A percentile compares a stretch with the other conserved stretches of the same genome.
Conservation (phyloP, 2,329 filamentous ascomycete genomes). For the Byssoonygena ceratinophila region DNA sequence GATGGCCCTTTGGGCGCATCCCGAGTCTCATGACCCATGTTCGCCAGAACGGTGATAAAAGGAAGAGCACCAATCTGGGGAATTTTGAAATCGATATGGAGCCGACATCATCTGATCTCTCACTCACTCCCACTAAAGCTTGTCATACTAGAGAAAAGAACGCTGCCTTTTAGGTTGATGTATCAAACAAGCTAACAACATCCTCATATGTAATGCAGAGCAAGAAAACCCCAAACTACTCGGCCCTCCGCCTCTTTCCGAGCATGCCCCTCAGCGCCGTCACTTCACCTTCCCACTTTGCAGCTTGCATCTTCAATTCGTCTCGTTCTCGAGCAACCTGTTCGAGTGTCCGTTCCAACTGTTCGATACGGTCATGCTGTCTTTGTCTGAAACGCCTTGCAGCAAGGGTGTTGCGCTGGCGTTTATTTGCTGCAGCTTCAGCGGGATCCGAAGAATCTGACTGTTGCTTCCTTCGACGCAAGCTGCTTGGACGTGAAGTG, state of each 20-base stretch:
- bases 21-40: background rate
- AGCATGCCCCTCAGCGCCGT: conserved; percentile 48
- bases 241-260: conserved; percentile 1
- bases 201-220: background rate
- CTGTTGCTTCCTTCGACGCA: conserved; percentile 7
- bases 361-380: conserved; percentile 54
- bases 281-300: conserved; percentile 55
- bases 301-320: conserved; percentile 51
- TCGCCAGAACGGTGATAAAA: conserved; percentile 3
- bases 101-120: conserved; percentile 13
- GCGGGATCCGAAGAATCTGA: background rate
- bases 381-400: conserved; percentile 62
- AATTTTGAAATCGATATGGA: conserved; percentile 1
- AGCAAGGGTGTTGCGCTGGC: conserved; percentile 59
- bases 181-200: background rate
- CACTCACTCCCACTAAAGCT: background rate
- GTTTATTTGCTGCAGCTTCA: conserved; percentile 36
- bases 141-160: background rate
- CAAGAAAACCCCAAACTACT: background rate
- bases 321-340: conserved; percentile 53
- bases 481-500: background rate
- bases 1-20: background rate
- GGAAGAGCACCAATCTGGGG: conserved; percentile 9
- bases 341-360: conserved; percentile 51
- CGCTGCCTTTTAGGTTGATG: background rate